Conservation (phyloP, 805 yeast species). For the Brettanomyces bruxellensis region DNA sequence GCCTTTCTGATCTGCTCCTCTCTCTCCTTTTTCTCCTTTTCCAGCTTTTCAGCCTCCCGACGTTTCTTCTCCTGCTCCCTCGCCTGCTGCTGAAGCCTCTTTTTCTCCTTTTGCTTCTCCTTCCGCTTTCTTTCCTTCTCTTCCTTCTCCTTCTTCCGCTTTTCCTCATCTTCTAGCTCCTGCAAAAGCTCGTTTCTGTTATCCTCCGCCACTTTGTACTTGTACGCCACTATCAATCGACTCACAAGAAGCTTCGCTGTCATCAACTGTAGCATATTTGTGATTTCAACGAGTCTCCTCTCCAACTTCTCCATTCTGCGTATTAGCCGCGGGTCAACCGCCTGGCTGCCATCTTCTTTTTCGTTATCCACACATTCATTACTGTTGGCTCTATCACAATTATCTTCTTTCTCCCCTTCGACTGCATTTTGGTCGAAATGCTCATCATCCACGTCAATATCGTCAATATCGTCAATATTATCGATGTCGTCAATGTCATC, state of each 20-base stretch:
- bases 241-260: conserved; percentile 72
- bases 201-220: conserved; percentile 74
- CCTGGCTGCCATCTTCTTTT: conserved; percentile 28
- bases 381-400: conserved; percentile 13
- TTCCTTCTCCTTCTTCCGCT: conserved; percentile 54
- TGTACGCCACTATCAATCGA: conserved; percentile 65
- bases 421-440: conserved; percentile 3
- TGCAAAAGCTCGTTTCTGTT: conserved; percentile 50
- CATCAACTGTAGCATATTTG: conserved; percentile 69
- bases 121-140: conserved; percentile 55
- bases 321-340: neutral
- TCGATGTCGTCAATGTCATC: conserved; percentile 1
- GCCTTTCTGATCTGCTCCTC: conserved; percentile 32
- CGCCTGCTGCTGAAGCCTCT: conserved; percentile 49
- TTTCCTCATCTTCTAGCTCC: conserved; percentile 65
- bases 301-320: conserved; percentile 32
- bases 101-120: conserved; percentile 66
- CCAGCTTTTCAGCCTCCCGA: conserved; percentile 19
- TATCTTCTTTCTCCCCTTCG: conserved; percentile 2
- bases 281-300: conserved; percentile 64
- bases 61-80: conserved; percentile 52
- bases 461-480: neutral
- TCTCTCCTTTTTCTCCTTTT: conserved; percentile 12
- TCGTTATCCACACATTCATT: conserved; percentile 33
- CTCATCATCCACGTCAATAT: neutral